Evolutionary conservation across 192 early-diverging fungal genomes (phyloP).

Genomic region (Backusella morwellensis): DNA sequence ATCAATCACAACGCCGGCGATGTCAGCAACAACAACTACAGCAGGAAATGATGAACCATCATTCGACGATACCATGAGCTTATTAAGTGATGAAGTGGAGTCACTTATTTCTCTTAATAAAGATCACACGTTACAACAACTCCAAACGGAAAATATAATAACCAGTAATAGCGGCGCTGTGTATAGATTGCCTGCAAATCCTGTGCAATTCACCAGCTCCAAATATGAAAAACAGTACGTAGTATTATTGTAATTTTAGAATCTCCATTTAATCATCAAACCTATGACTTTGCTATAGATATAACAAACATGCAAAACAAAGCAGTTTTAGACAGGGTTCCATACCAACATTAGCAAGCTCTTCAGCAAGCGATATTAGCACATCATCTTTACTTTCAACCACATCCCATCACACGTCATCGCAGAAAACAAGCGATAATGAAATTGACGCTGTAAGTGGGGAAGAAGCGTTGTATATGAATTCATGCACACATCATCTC

Average conservation of each 20-base stretch:
- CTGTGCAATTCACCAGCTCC: constrained; percentile 41
- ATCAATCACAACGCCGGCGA: not conserved
- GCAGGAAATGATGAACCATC: not conserved
- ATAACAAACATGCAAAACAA: not conserved
- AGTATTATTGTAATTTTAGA: not conserved
- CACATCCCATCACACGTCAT: not conserved
- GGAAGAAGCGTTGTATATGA: not conserved
- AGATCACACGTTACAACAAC: not conserved
- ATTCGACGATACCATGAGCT: not conserved
- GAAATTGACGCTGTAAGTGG: not conserved
- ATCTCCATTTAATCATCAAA: not conserved
- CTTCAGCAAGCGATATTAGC: not conserved
- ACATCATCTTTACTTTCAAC: not conserved
- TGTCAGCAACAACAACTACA: not conserved
- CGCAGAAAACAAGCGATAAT: not conserved
- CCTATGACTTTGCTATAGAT: not conserved
- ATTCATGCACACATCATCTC: not conserved
- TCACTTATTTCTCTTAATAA: not conserved
- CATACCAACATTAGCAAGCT: constrained; percentile 3
- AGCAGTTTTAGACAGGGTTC: not conserved
- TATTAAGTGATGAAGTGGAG: not conserved
- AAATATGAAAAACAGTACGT: constrained; percentile 38
- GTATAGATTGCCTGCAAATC: constrained; percentile 39
- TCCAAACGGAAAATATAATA: not conserved
- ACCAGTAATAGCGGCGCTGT: constrained; percentile 21